Evolutionary conservation across 2,329 filamentous ascomycete species (phyloP).

Genomic region (Blumeria graminis): DNA sequence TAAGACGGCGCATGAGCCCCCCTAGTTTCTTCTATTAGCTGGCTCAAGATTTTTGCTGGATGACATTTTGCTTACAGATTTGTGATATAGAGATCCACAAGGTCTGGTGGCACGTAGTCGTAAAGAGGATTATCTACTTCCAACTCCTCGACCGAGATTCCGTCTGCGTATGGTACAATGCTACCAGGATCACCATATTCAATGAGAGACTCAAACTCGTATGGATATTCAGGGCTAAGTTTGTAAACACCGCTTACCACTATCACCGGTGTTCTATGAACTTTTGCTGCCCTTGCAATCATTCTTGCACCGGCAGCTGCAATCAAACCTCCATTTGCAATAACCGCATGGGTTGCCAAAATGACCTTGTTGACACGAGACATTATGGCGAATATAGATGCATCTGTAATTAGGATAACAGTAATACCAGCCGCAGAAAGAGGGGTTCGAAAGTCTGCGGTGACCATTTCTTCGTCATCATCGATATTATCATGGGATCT

Average conservation of each 20-base stretch:
- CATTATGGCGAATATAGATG: conserved; percentile 80
- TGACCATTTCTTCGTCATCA: conserved; percentile 16
- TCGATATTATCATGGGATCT: conserved; percentile 20
- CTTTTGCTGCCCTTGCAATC: conserved; percentile 64
- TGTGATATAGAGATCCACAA: conserved; percentile 64
- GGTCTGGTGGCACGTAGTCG: conserved; percentile 57
- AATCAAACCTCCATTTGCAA: conserved; percentile 69
- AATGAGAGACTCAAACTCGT: conserved; percentile 57
- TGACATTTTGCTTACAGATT: conserved; percentile 36
- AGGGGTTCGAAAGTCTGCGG: conserved; percentile 45
- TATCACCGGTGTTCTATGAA: conserved; percentile 63
- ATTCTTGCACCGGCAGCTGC: conserved; percentile 63
- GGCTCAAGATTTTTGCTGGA: background rate
- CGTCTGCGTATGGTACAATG: conserved; percentile 56
- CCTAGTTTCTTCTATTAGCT: conserved; percentile 16
- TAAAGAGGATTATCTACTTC: conserved; percentile 58
- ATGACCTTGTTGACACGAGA: conserved; percentile 89
- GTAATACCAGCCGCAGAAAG: conserved; percentile 55
- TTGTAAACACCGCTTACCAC: conserved; percentile 85
- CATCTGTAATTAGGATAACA: conserved; percentile 65
- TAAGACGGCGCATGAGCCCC: conserved; percentile 47
- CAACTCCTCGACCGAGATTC: conserved; percentile 51
- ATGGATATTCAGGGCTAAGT: conserved; percentile 71
- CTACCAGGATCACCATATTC: conserved; percentile 67
- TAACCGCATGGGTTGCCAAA: conserved; percentile 63